Evolutionary conservation across 2,329 filamentous ascomycete genomes (phyloP), one percentile per base, ranked within the genome.

Genomic region (Akanthomyces muscarius): DNA sequence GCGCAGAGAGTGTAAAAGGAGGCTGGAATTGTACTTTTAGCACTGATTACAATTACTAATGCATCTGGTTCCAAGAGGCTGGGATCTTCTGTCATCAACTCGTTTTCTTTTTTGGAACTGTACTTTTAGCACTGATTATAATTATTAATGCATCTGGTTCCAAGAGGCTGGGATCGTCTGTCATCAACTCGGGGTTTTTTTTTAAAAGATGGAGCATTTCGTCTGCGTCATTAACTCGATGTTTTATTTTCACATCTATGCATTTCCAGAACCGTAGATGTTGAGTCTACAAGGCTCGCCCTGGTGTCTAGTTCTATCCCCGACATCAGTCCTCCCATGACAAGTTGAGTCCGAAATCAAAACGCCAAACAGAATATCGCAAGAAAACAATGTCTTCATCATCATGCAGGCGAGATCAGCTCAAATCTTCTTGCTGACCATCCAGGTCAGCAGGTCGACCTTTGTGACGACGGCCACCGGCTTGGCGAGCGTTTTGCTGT

Each of bases 381-480:
- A 23, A 21, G 4, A 62, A 65, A 47, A 25, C 5, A 11, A 7
- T 28, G n/a, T 47, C 10, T 6, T 5, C 1, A 11, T 50, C n/a
- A 56, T 2, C 18, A 38, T 36, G 14, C 51, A 54, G 21, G 18
- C 1, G 3, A 38, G 3, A 11, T 38, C 36, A 16, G 21, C 47
- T 67, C 68, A 76, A 60, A 72, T 42, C 71, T 75, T 76, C 75
- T 83, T 83, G 67, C 88, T 91, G 44, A 98, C 87, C 85, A 99
- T 87, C 89, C 91, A 99, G 48, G 89, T 92, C 71, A 99, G 77
- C 70, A 99, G 76, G 77, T 99, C 95, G 5, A 99, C 95, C 84
- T 99, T 99, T 38, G 95, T 98, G 8, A 96, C 93, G 10, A 99
- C 87, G 8, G 92, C 95, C 56, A 95, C 81, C 1, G 96, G 92